A percentile compares a stretch with the other conserved stretches of the same genome.
Conservation (phyloP, 805 yeast species). For the Candida nanaspora region DNA sequence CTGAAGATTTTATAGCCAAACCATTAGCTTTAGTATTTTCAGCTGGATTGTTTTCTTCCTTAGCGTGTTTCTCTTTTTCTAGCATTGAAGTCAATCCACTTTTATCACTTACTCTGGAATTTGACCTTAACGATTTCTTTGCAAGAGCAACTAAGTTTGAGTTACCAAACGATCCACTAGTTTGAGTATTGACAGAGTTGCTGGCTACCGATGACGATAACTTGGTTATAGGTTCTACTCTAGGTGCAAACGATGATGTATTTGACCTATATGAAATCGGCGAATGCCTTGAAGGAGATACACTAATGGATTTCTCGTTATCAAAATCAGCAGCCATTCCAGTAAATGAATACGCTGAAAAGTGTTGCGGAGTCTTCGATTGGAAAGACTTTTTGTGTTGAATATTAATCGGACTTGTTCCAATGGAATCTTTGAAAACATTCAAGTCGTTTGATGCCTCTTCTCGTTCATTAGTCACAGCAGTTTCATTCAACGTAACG, state of each 20-base stretch:
- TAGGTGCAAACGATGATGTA: constrained; percentile 6
- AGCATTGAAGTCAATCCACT: constrained; percentile 24
- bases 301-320: constrained; percentile 20
- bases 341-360: constrained; percentile 20
- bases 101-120: constrained; percentile 11
- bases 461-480: background rate
- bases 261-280: constrained; percentile 8
- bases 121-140: constrained; percentile 12
- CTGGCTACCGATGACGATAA: constrained; percentile 11
- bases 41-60: no score
- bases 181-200: constrained; percentile 1
- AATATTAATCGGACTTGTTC: background rate
- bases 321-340: constrained; percentile 28
- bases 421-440: no score
- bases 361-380: background rate
- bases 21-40: constrained; percentile 3
- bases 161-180: background rate
- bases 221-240: constrained; percentile 2
- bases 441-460: background rate
- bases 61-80: constrained; percentile 9
- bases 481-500: background rate
- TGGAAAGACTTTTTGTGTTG: background rate
- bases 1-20: constrained; percentile 3
- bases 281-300: constrained; percentile 4
- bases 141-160: constrained; percentile 3